Evolutionary conservation across 2,329 filamentous ascomycete genomes (phyloP).

Genomic region (Phialocephala subalpina): DNA sequence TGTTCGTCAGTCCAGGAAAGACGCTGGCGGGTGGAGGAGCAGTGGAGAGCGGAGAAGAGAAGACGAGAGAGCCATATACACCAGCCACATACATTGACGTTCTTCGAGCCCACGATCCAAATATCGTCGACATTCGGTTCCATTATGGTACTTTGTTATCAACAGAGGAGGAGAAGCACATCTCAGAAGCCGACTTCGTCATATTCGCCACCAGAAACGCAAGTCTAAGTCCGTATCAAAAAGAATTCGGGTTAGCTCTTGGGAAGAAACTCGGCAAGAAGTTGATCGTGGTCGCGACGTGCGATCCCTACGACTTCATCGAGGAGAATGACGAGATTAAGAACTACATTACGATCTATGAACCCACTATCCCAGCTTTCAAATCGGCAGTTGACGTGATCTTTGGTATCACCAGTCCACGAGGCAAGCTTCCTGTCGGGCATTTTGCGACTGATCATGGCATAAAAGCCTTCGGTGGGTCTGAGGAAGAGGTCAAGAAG

Average conservation of each 20-base stretch:
- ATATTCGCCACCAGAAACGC: constrained; percentile 52
- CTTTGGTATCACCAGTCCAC: constrained; percentile 45
- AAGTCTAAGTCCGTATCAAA: constrained; percentile 47
- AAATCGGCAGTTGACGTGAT: constrained; percentile 48
- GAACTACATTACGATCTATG: constrained; percentile 54
- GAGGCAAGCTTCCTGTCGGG: constrained; percentile 48
- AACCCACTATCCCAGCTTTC: constrained; percentile 53
- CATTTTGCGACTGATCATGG: constrained; percentile 26
- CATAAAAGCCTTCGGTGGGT: constrained; percentile 32
- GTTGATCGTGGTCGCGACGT: constrained; percentile 50
- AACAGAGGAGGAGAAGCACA: constrained; percentile 41
- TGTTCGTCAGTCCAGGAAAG: constrained; percentile 49
- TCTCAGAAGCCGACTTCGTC: constrained; percentile 48
- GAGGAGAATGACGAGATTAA: constrained; percentile 43
- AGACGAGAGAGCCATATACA: constrained; percentile 44
- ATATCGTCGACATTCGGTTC: constrained; percentile 45
- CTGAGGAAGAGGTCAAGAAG: constrained; percentile 41
- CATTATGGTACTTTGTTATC: constrained; percentile 43
- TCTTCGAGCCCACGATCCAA: constrained; percentile 40
- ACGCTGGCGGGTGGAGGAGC: constrained; percentile 46
- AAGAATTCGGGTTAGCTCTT: constrained; percentile 45
- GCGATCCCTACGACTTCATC: constrained; percentile 54
- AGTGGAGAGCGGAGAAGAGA: constrained; percentile 48
- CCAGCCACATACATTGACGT: constrained; percentile 45
- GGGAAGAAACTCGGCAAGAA: constrained; percentile 40